Evolutionary conservation across 2,329 filamentous ascomycete species (phyloP), one percentile per base, ranked within the genome.

Genomic region (Pseudogymnoascus sp.): DNA sequence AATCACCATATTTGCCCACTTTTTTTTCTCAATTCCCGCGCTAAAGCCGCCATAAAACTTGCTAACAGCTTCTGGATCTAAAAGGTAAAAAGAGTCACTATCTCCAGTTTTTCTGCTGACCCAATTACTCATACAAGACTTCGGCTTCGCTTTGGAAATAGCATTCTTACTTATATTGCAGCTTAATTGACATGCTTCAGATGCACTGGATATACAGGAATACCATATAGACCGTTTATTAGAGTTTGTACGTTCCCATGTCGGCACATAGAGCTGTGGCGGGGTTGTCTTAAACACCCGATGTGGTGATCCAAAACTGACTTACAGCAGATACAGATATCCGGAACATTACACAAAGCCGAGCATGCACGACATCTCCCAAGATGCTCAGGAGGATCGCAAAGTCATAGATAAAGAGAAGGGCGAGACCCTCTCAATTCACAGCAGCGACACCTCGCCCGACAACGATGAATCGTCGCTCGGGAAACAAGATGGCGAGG

Each of bases 331-430:
- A 31, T n/a, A 31, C 42, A 52, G 42, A 52, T 52, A n/a, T 7
- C 13, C 42, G 42, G 42, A 52, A 15, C 15, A 52, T 52, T 52
- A 31, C 25, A 52, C 42, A 31, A 4, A 52, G 25, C 42, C 42
- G 29, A 52, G 42, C 4, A 52, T 52, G 42, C 42, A 52, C 42
- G 42, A 52, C 25, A 52, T 52, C 25, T 52, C 25, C 42, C 25
- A 52, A 52, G 42, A 29, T 52, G 42, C 42, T 52, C 25, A 7
- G 13, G 42, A 15, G 42, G 42, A 52, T 31, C 25, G 42, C 25
- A 52, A 52, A 52, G 42, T 15, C 25, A 31, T 52, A 52, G 42
- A 52, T 31, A 52, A 59, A 59, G 55, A 59, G 35, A 36, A 59
- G 31, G 55, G 35, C 13, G 55, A 36, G 10, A 25, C 13, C 9